These are phyloP conservation scores for Solanum pimpinellifolium DNA, from an alignment of 257 asterid species.

Conservation along the genomic window DNA sequence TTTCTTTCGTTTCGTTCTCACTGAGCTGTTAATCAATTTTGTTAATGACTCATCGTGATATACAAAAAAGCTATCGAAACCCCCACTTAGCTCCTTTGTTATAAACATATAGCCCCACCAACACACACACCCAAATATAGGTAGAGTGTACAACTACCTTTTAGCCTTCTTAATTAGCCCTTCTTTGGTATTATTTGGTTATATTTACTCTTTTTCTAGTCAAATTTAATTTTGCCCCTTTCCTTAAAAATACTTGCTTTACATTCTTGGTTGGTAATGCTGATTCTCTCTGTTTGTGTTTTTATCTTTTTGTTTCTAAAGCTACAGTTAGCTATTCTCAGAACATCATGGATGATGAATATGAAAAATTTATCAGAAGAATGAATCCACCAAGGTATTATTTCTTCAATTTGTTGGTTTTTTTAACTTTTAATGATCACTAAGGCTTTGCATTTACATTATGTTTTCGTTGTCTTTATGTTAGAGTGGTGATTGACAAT, in stretches of 20 bases:
- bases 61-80: no score
- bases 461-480: not conserved
- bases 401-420: not conserved
- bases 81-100: no score
- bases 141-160: not conserved
- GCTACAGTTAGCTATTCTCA: slow-evolving; percentile 6
- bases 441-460: not conserved
- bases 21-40: no score
- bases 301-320: not conserved
- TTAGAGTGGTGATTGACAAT: slow-evolving; percentile 20
- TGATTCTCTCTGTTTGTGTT: not conserved
- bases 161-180: slow-evolving; percentile 5
- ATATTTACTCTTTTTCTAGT: not conserved
- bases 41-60: fast-evolving
- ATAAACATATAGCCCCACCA: not conserved
- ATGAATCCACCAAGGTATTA: slow-evolving; percentile 24
- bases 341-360: slow-evolving; percentile 17
- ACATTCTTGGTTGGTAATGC: slow-evolving; percentile 8
- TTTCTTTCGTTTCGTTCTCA: no score
- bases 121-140: not conserved
- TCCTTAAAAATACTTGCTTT: not conserved
- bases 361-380: slow-evolving; percentile 19
- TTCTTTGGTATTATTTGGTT: not conserved
- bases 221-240: not conserved
- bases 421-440: not conserved